Base-by-base conservation (phyloP, 768 basidiomycete species). In the Tubosaeta brunneosetosa region DNA sequence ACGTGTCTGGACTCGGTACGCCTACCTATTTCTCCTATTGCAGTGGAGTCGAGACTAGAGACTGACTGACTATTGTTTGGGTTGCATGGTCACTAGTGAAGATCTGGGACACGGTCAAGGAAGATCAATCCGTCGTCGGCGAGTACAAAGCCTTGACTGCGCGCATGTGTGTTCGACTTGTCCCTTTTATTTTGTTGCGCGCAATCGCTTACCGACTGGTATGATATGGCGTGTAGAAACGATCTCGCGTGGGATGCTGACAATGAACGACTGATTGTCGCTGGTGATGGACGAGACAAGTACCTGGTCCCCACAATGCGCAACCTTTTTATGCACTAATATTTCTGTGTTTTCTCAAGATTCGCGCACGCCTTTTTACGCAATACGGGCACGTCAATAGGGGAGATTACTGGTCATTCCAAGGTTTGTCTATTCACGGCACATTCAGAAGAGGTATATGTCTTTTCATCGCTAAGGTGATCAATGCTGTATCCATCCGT, bases 221-320 rank as follows among this genome's bases (percentile, higher is more conserved):
- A 13, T 53, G 13, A 27, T 32, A 9, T 11, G 40, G 10, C 45
- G 13, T n/a, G 7, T 58, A 92, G 94, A 58, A 94, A 94, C 60
- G 95, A 97, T 71, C 80, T 98, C 19, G 87, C 86, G 11, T 98
- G 95, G 95, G 95, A 97, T 63, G 89, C 88, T 1, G 95, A 97
- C 69, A 91, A 88, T 64, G 95, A 97, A 67, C 81, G 95, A n/a
- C 88, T 98, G 52, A 88, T 97, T 45, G 91, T 87, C 7, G 94
- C 91, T 12, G 95, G 95, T 49, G 91, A 95, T 58, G 94, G 94
- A 33, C 79, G 84, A 53, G 94, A 94, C 62, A 91, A 88, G 91
- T 93, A 49, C 16, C 12, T 36, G 12, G 0, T 47, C 13, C 5
- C 14, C 8, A 9, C 13, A 1, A 13, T 12, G 9, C 6, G 10